Base-by-base conservation (phyloP, 2,329 filamentous ascomycete species). In the Fusarium siculi region DNA sequence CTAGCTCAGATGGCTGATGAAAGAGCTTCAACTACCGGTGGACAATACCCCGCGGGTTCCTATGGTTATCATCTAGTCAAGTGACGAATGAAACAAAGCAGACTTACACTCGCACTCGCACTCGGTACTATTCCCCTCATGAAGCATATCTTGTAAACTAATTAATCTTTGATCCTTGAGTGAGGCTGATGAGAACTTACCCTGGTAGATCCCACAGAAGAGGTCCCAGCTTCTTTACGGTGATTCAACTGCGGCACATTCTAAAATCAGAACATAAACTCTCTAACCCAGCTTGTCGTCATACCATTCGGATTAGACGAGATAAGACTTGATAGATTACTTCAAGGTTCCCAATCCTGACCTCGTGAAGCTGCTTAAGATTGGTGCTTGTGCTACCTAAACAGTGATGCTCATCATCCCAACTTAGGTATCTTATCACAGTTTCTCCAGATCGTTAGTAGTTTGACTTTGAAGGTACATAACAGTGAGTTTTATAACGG, bases 221-320 rank as follows among this genome's bases (percentile, higher is more conserved):
- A 62, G 46, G 32, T 57, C 68, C 37, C 40, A 36, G 68, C 42
- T 61, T 50, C 53, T 39, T 62, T 70, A 39, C 34, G 39, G 61
- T 70, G 55, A 34, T 55, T 56, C 46, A 57, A 62, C 58, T 53
- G 36, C 58, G 43, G 53, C 66, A 61, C 36, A n/a, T 42, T 66
- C 66, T 52, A 39, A 60, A 52, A 70, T 50, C 34, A 50, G 66
- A 70, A 57, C 30, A 64, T 53, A 34, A 55, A 63, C 32, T 44
- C 43, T 46, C 54, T 44, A 9, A 19, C 8, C 12, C n/a, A 19
- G n/a, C 19, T 56, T 32, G 10, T 42, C 49, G 46, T 68, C 42
- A 19, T 43, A 25, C 32, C 50, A 66, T 50, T 34, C 14, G 10
- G 19, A 56, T 46, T 65, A 52, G 42, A 56, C 59, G 55, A 61